Conservation (phyloP, 1,284 basidiomycete genomes). For the Boletus mariae region DNA sequence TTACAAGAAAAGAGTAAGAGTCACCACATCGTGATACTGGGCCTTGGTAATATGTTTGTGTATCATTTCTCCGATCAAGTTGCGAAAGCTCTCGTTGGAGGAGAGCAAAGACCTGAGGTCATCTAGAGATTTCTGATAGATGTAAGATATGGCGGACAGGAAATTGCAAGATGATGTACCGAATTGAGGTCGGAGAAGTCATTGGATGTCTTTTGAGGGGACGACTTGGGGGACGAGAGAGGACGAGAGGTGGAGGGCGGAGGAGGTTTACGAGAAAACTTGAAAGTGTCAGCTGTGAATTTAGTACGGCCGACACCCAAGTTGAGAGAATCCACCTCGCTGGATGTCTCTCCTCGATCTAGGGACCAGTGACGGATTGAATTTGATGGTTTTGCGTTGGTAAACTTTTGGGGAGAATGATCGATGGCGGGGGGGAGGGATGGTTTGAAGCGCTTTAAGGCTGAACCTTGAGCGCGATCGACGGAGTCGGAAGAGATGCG, state of each 20-base stretch:
- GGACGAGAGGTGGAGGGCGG: conserved; percentile 2
- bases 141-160: not conserved
- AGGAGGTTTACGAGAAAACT: conserved; percentile 12
- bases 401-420: conserved; percentile 24
- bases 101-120: conserved; percentile 18
- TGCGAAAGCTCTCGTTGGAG: conserved; percentile 10
- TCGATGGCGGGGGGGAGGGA: conserved; percentile 36
- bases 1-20: conserved; percentile 24
- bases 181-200: conserved; percentile 16
- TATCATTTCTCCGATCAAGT: conserved; percentile 16
- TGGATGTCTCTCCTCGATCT: conserved; percentile 22
- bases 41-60: conserved; percentile 15
- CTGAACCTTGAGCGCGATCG: conserved; percentile 32
- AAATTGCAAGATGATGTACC: conserved; percentile 2
- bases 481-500: conserved; percentile 42
- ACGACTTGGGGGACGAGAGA: not conserved
- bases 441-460: conserved; percentile 42
- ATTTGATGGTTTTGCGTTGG: conserved; percentile 8
- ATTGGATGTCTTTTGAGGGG: conserved; percentile 6
- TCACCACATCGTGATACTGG: conserved; percentile 19
- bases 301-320: conserved; percentile 3
- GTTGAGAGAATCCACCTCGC: conserved; percentile 29
- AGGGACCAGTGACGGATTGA: conserved; percentile 9
- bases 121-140: conserved; percentile 21
- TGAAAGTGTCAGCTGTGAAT: conserved; percentile 11